phyloP scores from a whole-genome alignment of 2,329 filamentous ascomycete species.

The Aspergillus pseudonomiae region DNA sequence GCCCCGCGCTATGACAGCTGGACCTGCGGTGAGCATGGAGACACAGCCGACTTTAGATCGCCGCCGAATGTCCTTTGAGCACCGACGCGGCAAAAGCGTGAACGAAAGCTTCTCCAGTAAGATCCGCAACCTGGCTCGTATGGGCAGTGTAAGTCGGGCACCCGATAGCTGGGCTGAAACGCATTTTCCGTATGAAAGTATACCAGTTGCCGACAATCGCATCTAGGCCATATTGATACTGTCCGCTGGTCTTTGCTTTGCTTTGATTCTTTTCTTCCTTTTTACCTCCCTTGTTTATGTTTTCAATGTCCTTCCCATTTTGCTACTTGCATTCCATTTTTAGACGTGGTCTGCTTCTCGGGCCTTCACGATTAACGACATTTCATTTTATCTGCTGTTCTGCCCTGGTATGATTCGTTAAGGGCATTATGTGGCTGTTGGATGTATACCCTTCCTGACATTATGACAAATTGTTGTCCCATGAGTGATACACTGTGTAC shows the following conservation, averaged over 20 bases:
- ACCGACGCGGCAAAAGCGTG: slow-evolving; percentile 58
- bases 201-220: slow-evolving; percentile 24
- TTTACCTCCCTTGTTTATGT: slow-evolving; percentile 5
- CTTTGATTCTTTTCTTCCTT: neutral
- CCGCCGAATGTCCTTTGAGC: slow-evolving; percentile 48
- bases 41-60: slow-evolving; percentile 32
- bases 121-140: slow-evolving; percentile 58
- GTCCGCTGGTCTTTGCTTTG: neutral
- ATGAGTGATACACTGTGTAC: neutral
- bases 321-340: slow-evolving; percentile 8
- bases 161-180: slow-evolving; percentile 30
- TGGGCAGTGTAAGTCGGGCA: slow-evolving; percentile 56
- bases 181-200: slow-evolving; percentile 31
- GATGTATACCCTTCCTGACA: slow-evolving; percentile 11
- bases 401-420: slow-evolving; percentile 13
- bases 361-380: slow-evolving; percentile 21
- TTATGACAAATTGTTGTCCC: slow-evolving; percentile 1
- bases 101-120: slow-evolving; percentile 61
- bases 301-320: neutral
- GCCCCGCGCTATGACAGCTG: slow-evolving; percentile 41
- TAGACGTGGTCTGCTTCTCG: slow-evolving; percentile 12
- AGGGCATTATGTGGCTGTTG: slow-evolving; percentile 2
- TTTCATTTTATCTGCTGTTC: slow-evolving; percentile 16
- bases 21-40: slow-evolving; percentile 33
- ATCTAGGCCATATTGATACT: slow-evolving; percentile 11